Evolutionary conservation across 2,329 filamentous ascomycete species (phyloP).

Genomic region (Ophiostoma tasmaniense): DNA sequence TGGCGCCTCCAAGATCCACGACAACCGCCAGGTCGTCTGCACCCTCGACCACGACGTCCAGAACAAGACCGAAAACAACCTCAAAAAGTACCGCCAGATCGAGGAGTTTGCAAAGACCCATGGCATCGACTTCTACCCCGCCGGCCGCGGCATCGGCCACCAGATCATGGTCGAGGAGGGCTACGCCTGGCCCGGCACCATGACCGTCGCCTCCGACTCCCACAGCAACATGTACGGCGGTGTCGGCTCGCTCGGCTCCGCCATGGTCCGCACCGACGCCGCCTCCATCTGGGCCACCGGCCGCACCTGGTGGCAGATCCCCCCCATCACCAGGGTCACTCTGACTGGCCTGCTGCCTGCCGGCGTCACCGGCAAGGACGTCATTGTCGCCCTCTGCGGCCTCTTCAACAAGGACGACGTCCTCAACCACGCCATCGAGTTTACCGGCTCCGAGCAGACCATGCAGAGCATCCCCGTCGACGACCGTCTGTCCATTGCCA

Average conservation of each 20-base stretch:
- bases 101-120: conserved; percentile 73
- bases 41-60: conserved; percentile 85
- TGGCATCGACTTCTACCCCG: conserved; percentile 64
- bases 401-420: conserved; percentile 83
- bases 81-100: conserved; percentile 76
- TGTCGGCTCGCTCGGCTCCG: conserved; percentile 65
- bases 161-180: conserved; percentile 88
- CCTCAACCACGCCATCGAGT: conserved; percentile 84
- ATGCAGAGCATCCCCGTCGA: conserved; percentile 59
- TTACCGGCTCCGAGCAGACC: conserved; percentile 71
- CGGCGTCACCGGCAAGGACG: conserved; percentile 87
- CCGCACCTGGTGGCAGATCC: conserved; percentile 81
- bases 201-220: conserved; percentile 69
- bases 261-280: conserved; percentile 80
- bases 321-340: conserved; percentile 67
- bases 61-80: conserved; percentile 67
- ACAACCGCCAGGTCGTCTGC: conserved; percentile 69
- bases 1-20: conserved; percentile 63
- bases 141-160: conserved; percentile 48
- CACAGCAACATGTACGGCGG: conserved; percentile 82
- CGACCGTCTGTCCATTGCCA: conserved; percentile 59
- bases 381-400: conserved; percentile 81
- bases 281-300: conserved; percentile 78
- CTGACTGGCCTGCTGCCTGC: conserved; percentile 65
- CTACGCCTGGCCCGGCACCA: conserved; percentile 70